A percentile compares a stretch with the other conserved stretches of the same genome.
These are phyloP conservation scores for Candida yuanshanica DNA, from an alignment of 805 yeast species.

Conservation along the genomic window DNA sequence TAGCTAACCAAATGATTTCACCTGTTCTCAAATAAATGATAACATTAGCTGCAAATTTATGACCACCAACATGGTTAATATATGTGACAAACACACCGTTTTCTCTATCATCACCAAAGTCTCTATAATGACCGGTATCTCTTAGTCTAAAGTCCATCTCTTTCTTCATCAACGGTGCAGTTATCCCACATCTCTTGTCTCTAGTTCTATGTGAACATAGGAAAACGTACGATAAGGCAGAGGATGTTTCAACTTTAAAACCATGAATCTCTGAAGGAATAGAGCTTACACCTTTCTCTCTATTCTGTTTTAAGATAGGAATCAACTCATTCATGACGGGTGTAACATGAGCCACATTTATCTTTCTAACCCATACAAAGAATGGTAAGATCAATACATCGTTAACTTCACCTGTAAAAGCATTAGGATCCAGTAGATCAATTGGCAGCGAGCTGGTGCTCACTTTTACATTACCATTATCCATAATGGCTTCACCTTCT, in stretches of 20 bases:
- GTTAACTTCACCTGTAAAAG: constrained; percentile 39
- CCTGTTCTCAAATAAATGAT: constrained; percentile 68
- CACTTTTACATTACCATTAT: constrained; percentile 37
- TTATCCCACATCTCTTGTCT: constrained; percentile 89
- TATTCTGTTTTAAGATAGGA: constrained; percentile 31
- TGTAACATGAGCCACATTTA: constrained; percentile 38
- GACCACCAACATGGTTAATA: constrained; percentile 93
- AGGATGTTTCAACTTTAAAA: constrained; percentile 31
- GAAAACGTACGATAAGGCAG: constrained; percentile 47
- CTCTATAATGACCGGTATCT: constrained; percentile 68
- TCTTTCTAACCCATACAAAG: constrained; percentile 60
- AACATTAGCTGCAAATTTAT: constrained; percentile 88
- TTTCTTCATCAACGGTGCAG: constrained; percentile 85
- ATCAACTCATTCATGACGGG: constrained; percentile 39
- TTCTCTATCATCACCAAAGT: constrained; percentile 65
- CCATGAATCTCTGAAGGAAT: constrained; percentile 19
- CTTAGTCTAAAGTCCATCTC: constrained; percentile 71
- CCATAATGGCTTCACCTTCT: constrained; percentile 19
- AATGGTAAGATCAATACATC: constrained; percentile 68
- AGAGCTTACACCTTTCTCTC: constrained; percentile 10
- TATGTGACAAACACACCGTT: constrained; percentile 68
- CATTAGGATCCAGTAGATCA: constrained; percentile 38
- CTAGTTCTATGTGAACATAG: constrained; percentile 88
- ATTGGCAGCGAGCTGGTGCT: constrained; percentile 51
- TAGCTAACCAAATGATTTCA: constrained; percentile 82